These are phyloP conservation scores for Paraurostyla sp. DNA, from an alignment of 73 alveolate genomes.

Conservation along the genomic window DNA sequence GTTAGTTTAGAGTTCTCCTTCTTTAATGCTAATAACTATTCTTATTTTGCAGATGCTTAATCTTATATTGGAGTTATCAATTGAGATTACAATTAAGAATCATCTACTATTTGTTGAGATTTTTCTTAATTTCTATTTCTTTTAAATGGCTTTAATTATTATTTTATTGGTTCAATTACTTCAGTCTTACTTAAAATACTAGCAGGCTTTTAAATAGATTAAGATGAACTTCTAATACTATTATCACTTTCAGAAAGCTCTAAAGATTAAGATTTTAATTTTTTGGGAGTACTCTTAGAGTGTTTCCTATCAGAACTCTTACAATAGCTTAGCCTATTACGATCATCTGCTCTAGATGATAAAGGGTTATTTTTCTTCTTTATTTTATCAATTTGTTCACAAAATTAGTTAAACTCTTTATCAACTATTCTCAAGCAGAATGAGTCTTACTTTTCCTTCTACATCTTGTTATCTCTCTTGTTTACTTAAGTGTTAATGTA, in stretches of 20 bases:
- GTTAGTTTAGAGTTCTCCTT: neutral
- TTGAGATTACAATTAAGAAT: too few relatives aligned
- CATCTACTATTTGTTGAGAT: too few relatives aligned
- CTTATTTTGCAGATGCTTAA: neutral
- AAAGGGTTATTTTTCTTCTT: neutral
- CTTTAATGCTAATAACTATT: neutral
- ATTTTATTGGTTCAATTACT: too few relatives aligned
- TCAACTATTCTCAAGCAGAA: constrained; percentile 14
- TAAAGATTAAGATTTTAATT: neutral
- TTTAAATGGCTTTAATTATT: too few relatives aligned
- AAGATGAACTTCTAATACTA: neutral
- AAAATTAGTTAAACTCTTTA: constrained; percentile 26
- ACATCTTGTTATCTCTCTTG: neutral
- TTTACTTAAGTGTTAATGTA: neutral
- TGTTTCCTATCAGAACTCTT: neutral
- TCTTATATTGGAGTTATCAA: too few relatives aligned
- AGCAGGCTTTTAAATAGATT: neutral
- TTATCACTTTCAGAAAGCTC: constrained; percentile 18
- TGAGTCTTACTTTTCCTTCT: neutral
- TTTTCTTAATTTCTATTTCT: too few relatives aligned
- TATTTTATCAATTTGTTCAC: constrained; percentile 34
- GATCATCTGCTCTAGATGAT: neutral
- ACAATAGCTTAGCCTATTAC: neutral
- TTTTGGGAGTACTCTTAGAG: neutral
- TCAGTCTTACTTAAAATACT: too few relatives aligned